A percentile compares a stretch with the other conserved stretches of the same genome.
Conservation (phyloP, 768 basidiomycete species). For the Amanita brunnescens region DNA sequence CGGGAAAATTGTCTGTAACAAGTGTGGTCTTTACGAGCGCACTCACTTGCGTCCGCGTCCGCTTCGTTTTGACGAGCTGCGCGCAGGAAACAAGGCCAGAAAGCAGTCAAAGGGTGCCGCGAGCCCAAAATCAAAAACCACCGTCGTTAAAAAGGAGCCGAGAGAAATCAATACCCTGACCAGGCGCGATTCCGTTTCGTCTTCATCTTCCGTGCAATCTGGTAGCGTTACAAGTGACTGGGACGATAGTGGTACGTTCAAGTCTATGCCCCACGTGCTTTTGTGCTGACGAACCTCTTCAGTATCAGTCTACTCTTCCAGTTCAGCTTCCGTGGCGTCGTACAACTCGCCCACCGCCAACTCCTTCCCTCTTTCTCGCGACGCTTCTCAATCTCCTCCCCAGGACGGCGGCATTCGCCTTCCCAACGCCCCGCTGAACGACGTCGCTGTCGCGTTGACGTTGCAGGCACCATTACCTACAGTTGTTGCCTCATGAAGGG, state of each 20-base stretch:
- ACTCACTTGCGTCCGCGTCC: conserved; percentile 80
- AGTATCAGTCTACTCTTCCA: conserved; percentile 49
- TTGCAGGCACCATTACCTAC: conserved; percentile 14
- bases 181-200: conserved; percentile 58
- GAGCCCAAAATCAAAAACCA: conserved; percentile 30
- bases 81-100: conserved; percentile 78
- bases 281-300: neutral
- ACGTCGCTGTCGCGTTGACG: conserved; percentile 35
- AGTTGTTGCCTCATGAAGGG: conserved; percentile 13
- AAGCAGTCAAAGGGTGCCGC: conserved; percentile 36
- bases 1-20: conserved; percentile 92
- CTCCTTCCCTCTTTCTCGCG: conserved; percentile 54
- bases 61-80: conserved; percentile 79
- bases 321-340: conserved; percentile 53
- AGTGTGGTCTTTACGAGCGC: conserved; percentile 86
- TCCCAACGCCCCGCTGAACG: conserved; percentile 63
- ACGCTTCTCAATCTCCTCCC: conserved; percentile 41
- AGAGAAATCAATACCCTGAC: conserved; percentile 37
- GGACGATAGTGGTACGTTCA: conserved; percentile 68
- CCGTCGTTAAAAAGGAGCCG: conserved; percentile 57
- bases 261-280: neutral
- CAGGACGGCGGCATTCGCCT: conserved; percentile 59
- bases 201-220: conserved; percentile 45
- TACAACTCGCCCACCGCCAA: conserved; percentile 57
- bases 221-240: conserved; percentile 64